Evolutionary conservation across 1,284 basidiomycete species (phyloP).

Genomic region (Trichosporon sp.): DNA sequence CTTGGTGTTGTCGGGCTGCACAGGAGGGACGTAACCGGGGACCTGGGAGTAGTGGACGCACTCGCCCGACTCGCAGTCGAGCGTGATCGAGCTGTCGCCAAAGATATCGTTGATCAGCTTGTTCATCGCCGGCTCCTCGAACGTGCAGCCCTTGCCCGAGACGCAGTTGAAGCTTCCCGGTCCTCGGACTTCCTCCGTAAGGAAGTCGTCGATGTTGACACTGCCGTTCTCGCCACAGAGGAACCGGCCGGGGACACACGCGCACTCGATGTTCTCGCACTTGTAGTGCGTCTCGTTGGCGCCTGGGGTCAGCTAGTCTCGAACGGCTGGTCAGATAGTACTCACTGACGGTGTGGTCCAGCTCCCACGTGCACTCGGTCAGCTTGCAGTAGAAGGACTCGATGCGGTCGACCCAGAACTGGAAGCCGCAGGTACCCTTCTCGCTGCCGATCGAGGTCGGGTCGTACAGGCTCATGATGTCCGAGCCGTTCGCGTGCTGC

Average conservation of each 20-base stretch:
- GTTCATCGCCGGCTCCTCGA: conserved; percentile 97
- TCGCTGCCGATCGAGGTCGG: conserved; percentile 8
- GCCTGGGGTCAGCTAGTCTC: conserved; percentile 51
- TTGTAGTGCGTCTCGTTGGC: conserved; percentile 73
- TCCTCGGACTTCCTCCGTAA: conserved; percentile 84
- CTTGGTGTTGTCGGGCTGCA: conserved; percentile 73
- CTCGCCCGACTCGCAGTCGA: conserved; percentile 86
- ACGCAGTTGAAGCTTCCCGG: conserved; percentile 86
- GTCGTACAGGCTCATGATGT: conserved; percentile 18
- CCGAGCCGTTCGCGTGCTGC: conserved; percentile 32
- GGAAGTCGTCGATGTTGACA: conserved; percentile 92
- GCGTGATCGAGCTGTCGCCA: conserved; percentile 84
- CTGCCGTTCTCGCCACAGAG: conserved; percentile 95
- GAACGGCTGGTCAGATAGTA: neutral
- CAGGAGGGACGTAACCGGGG: conserved; percentile 82
- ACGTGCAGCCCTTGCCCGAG: conserved; percentile 71
- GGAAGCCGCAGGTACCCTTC: conserved; percentile 75
- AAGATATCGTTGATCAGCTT: conserved; percentile 89
- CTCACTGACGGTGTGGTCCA: conserved; percentile 42
- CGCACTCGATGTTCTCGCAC: conserved; percentile 82
- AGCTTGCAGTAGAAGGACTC: conserved; percentile 96
- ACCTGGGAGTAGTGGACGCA: conserved; percentile 92
- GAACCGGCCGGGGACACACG: conserved; percentile 88
- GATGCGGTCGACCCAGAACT: conserved; percentile 93
- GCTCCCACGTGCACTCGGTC: conserved; percentile 59